phyloP scores from a whole-genome alignment of 1,284 basidiomycete genomes.

The Lentinula novae-zelandiae region DNA sequence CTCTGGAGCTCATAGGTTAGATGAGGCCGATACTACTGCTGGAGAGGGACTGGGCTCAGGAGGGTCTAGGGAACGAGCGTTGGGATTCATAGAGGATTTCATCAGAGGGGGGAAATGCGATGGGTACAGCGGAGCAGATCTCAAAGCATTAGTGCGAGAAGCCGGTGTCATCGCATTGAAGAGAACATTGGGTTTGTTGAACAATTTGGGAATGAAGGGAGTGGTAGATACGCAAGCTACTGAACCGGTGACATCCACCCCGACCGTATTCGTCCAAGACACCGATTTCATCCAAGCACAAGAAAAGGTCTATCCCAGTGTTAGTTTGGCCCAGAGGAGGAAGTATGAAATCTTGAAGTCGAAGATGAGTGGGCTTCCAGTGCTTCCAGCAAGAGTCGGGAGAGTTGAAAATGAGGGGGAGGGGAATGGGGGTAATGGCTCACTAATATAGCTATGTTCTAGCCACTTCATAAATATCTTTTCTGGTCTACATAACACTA shows the following conservation, averaged over 20 bases:
- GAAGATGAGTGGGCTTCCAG: conserved; percentile 63
- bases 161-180: conserved; percentile 85
- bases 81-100: conserved; percentile 41
- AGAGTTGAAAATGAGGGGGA: not conserved
- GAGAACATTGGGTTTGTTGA: conserved; percentile 63
- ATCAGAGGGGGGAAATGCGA: conserved; percentile 60
- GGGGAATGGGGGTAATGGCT: too few species aligned
- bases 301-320: conserved; percentile 85
- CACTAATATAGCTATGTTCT: too few species aligned
- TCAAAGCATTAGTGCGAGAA: conserved; percentile 85
- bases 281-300: conserved; percentile 77
- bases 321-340: conserved; percentile 74
- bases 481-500: too few species aligned
- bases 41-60: conserved; percentile 16
- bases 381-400: conserved; percentile 47
- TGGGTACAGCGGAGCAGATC: conserved; percentile 88
- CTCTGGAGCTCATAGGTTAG: not conserved
- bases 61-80: conserved; percentile 21
- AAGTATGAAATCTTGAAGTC: conserved; percentile 79
- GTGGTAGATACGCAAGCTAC: not conserved
- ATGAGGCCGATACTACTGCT: not conserved
- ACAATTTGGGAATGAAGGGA: conserved; percentile 46
- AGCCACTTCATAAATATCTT: too few species aligned
- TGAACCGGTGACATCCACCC: not conserved
- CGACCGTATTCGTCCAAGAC: conserved; percentile 44